Evolutionary conservation across 805 yeast genomes (phyloP).

Genomic region (Metahyphopichia silvanorum): DNA sequence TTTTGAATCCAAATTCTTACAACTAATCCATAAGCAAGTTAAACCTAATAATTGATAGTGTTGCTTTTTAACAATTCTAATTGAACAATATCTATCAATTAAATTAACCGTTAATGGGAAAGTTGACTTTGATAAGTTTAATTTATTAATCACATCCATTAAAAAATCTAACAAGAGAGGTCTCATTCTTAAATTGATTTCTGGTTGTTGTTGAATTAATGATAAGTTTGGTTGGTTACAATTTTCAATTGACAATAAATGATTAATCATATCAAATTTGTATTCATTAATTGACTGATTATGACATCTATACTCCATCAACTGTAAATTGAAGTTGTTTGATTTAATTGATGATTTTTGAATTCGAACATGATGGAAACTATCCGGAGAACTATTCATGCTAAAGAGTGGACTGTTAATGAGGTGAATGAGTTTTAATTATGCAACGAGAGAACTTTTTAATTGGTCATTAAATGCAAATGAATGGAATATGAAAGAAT

Average conservation of each 20-base stretch:
- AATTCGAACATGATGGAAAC: conserved; percentile 30
- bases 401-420: too few species aligned
- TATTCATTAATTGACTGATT: conserved; percentile 41
- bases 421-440: too few species aligned
- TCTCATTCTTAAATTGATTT: conserved; percentile 42
- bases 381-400: conserved; percentile 24
- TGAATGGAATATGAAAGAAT: background rate
- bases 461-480: too few species aligned
- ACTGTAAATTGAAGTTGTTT: conserved; percentile 35
- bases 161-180: conserved; percentile 41
- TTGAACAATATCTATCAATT: conserved; percentile 43
- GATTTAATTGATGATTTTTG: conserved; percentile 33
- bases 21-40: conserved; percentile 42
- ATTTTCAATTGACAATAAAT: conserved; percentile 27
- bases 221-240: conserved; percentile 27
- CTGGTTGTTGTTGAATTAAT: conserved; percentile 45
- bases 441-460: too few species aligned
- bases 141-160: conserved; percentile 43
- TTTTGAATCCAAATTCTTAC: conserved; percentile 50
- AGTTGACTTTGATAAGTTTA: conserved; percentile 36
- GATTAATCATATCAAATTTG: conserved; percentile 38
- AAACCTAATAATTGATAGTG: conserved; percentile 44
- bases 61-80: conserved; percentile 42
- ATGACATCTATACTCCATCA: conserved; percentile 50
- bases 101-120: conserved; percentile 44